Conservation (phyloP, 2,329 filamentous ascomycete genomes). For the Venturia asperata region DNA sequence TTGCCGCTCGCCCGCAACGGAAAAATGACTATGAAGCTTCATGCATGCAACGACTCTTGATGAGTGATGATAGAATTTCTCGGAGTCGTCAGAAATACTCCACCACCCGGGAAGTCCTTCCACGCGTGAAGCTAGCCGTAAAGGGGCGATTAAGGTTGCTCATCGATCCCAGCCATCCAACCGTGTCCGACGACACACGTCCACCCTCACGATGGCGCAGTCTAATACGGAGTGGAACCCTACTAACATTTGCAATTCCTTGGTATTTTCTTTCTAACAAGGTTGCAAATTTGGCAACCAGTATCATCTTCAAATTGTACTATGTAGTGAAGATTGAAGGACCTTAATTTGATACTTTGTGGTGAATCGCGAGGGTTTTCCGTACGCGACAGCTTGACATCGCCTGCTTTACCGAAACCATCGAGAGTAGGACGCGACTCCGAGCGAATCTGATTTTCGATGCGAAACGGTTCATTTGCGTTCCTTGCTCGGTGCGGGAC, state of each 20-base stretch:
- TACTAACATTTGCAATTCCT: background rate
- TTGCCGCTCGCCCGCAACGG: background rate
- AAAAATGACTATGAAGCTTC: background rate
- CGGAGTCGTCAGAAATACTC: constrained; percentile 1
- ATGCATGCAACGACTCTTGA: background rate
- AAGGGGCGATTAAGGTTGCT: background rate
- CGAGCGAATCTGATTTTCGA: constrained; percentile 3
- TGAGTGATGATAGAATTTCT: constrained; percentile 4
- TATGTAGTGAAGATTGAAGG: background rate
- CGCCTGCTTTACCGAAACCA: background rate
- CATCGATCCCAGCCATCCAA: background rate
- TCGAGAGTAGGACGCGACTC: background rate
- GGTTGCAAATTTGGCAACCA: background rate
- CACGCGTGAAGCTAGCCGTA: background rate
- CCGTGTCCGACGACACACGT: constrained; percentile 3
- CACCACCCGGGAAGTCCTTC: background rate
- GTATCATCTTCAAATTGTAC: background rate
- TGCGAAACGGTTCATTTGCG: constrained; percentile 5
- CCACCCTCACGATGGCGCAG: background rate
- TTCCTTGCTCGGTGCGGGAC: constrained; percentile 5
- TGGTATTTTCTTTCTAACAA: background rate
- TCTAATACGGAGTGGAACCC: background rate
- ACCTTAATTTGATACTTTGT: background rate
- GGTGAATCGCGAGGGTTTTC: background rate
- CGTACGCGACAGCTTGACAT: background rate